Base-by-base conservation (phyloP, 768 basidiomycete genomes). In the Rickenella mellea region DNA sequence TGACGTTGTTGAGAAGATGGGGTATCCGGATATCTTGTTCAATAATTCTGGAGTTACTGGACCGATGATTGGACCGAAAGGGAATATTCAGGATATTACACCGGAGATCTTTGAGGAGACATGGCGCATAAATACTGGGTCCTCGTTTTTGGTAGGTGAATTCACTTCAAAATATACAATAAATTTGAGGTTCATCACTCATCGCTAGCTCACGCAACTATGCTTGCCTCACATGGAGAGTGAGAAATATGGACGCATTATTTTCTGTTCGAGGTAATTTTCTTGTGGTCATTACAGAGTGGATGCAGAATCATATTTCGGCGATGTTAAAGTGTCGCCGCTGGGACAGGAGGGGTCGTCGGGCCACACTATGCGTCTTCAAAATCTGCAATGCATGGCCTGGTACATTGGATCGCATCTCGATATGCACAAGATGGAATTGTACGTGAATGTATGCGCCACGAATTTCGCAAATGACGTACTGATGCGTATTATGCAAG, bases 361-460 rank as follows among this genome's bases (percentile, higher is more conserved):
- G 74, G 74, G 0, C 73, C 74, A 0, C 74, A 76, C 43, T 75
- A 76, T 41, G 71, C 74, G 5, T 74, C 71, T 0, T 73, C 73
- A 0, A 76, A 76, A 45, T 66, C 72, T 2, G 74, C 73, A 2
- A 48, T 74, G 45, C 73, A 75, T 46, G 74, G 74, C 0, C 58
- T 75, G 5, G 55, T 74, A 27, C 74, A 74, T 46, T 75, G 74
- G 74, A 55, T 74, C n/a, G 68, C 73, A 6, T 56, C 55, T 37
- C 58, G 71, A 27, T 70, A 75, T 46, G 67, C 68, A 11, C 69
- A 69, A 46, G 67, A 69, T 10, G 73, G 73, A 10, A 63, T 76
- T 37, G 74, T 74, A 49, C 31, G 68, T 54, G 2, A n/a, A n/a
- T 25, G 7, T 8, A 11, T 25, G 11, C 31, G 12, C 15, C 14